Evolutionary conservation across 2,329 filamentous ascomycete species (phyloP).

Genomic region (Chrysosporium keratinophilum): DNA sequence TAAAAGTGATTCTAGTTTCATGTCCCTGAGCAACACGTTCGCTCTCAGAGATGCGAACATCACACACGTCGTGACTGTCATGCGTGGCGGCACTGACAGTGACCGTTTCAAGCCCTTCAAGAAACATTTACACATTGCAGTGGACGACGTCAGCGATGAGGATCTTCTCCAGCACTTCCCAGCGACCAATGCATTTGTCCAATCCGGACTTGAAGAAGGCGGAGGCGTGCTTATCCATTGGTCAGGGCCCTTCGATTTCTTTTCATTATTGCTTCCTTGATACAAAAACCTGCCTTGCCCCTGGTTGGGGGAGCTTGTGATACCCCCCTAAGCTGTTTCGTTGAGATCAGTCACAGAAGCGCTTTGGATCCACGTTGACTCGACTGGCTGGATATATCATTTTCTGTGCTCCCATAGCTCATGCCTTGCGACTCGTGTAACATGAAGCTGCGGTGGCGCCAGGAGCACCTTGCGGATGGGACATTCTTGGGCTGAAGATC

Average conservation of each 20-base stretch:
- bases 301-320: neutral
- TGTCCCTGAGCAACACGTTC: conserved; percentile 62
- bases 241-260: conserved; percentile 40
- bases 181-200: conserved; percentile 69
- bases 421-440: conserved; percentile 4
- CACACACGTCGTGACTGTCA: conserved; percentile 80
- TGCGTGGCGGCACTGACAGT: conserved; percentile 51
- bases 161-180: conserved; percentile 76
- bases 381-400: neutral
- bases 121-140: conserved; percentile 69
- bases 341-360: neutral
- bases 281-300: conserved; percentile 4
- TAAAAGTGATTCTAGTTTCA: conserved; percentile 49
- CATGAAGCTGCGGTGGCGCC: neutral
- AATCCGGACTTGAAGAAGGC: conserved; percentile 55
- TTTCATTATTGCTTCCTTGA: conserved; percentile 13
- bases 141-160: conserved; percentile 84
- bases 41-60: conserved; percentile 63
- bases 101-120: conserved; percentile 52
- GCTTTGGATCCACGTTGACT: neutral
- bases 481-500: conserved; percentile 1
- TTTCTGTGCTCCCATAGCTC: neutral
- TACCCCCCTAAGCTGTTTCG: neutral
- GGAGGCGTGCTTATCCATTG: conserved; percentile 57
- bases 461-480: neutral